Base-by-base conservation (phyloP, 2,329 filamentous ascomycete species). In the Colletotrichum melonis region DNA sequence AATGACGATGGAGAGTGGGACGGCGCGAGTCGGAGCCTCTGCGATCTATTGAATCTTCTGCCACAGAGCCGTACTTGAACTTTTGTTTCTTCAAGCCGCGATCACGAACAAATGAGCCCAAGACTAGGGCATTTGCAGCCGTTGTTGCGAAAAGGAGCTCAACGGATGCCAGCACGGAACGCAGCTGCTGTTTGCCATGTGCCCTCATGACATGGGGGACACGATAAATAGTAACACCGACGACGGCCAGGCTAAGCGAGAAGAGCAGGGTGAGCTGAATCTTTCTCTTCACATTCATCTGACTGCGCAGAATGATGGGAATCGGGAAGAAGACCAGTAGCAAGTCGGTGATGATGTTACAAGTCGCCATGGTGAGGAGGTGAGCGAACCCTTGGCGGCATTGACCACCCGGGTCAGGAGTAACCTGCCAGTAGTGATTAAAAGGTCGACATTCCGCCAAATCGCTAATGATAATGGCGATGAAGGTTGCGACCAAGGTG, bases 21-120 rank as follows among this genome's bases (percentile, higher is more conserved):
- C 87, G 85, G 74, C 82, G 84, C 22, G 82, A 78, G 55, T 74
- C 79, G 1, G 80, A 79, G 3, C 82, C 81, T 56, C 42, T 49
- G 42, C 83, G 86, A 63, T 91, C 92, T 52, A 93, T 84, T 1
- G 93, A 95, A 54, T 91, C 90, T 56, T 88, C 88, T 4, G 89
- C 84, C 14, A 87, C 84, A 1, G 92, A 91, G 19, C 87, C 87
- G 74, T 90, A 88, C 67, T 92, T 92, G 84, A 94, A 98, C 80
- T 95, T 97, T 69, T 89, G 88, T 83, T 97, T 98, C 87, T 98
- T 98, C 54, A 95, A 86, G 30, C 97, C 97, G 66, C 94, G 90
- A 80, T 98, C 96, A 16, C 96, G 91, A 32, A 98, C 91, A 79
- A 98, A 98, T 0, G 95, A 97, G 14, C 96, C 96, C 3, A 99